Percentiles rank a stretch among this genome's conserved stretches.
phyloP scores from a whole-genome alignment of 2,329 filamentous ascomycete genomes.

The Leptographium wingfieldii region DNA sequence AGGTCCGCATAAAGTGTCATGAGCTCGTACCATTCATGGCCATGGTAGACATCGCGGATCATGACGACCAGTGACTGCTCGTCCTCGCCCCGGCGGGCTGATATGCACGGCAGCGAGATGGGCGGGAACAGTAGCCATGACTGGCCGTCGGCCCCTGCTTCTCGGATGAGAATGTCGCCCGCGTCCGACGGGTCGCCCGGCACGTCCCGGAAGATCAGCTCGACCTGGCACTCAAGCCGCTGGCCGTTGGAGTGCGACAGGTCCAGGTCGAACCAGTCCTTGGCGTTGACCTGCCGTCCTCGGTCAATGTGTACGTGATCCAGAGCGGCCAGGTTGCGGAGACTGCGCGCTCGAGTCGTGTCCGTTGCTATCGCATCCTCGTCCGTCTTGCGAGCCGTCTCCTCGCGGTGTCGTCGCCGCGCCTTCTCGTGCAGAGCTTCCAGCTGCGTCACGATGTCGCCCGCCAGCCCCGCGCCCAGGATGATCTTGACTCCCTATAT shows the following conservation, averaged over 20 bases:
- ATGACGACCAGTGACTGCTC: constrained; percentile 70
- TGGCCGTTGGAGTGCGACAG: constrained; percentile 83
- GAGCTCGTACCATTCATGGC: constrained; percentile 70
- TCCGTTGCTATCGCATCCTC: constrained; percentile 80
- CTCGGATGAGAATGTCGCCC: constrained; percentile 85
- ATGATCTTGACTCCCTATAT: constrained; percentile 44
- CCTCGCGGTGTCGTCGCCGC: constrained; percentile 50
- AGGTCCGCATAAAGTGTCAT: constrained; percentile 65
- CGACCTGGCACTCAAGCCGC: constrained; percentile 75
- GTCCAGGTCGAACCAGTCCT: constrained; percentile 81
- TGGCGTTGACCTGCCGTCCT: constrained; percentile 71
- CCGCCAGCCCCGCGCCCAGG: constrained; percentile 39
- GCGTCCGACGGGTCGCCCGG: constrained; percentile 49
- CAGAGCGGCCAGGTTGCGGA: constrained; percentile 61
- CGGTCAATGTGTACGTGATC: constrained; percentile 60
- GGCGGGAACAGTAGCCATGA: constrained; percentile 87
- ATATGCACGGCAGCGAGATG: constrained; percentile 58
- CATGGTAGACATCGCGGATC: constrained; percentile 51
- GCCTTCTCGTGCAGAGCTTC: constrained; percentile 64
- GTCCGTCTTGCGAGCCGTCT: constrained; percentile 62
- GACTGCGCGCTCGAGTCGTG: constrained; percentile 64
- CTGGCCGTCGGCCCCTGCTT: constrained; percentile 59
- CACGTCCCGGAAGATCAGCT: constrained; percentile 76
- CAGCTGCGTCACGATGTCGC: constrained; percentile 48
- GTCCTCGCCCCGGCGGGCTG: constrained; percentile 62